Evolutionary conservation across 768 basidiomycete species (phyloP), one percentile per base, ranked within the genome.

Genomic region (Tricholoma furcatifolium): DNA sequence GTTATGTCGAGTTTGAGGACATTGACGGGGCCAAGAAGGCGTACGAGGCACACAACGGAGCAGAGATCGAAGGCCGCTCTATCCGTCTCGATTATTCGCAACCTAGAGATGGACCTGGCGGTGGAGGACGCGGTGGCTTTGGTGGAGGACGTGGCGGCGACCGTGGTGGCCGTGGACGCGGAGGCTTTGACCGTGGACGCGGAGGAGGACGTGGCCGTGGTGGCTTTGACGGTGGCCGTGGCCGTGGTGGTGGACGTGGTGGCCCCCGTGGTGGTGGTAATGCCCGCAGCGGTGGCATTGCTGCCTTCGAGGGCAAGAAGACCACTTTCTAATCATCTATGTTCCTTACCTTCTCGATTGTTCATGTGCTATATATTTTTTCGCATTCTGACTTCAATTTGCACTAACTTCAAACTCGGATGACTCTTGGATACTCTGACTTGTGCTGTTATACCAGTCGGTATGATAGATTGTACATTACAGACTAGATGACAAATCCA

Each of bases 1-100:
- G 86, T 18, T 98, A 98, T 71, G 90, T 99, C 65, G 93, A 98
- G 70, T 97, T 95, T 70, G 82, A 86, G 59, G 85, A 87, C 60
- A 63, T 92, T 35, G 89, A 85, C 23, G 73, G 80, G 49, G 91
- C 97, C 10, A 87, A 85, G 72, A 86, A 85, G 65, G 96, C 96
- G 2, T 82, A 84, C 55, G 83, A 80, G 61, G 82, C 79, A 4
- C 76, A 82, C 23, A 77, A 80, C 36, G 90, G 91, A 30, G 69
- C 75, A 52, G 91, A 94, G 54, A 78, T 97, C 45, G 89, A 85
- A 30, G 96, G 96, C 5, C 83, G 97, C 47, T 61, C 71, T 24
- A 75, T 96, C 56, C 81, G 96, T 48, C 70, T 98, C 41, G 95
- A 98, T 71, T 93, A 80, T 73, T 88, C 91, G 20, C 87, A 89